A percentile compares a stretch with the other conserved stretches of the same genome.
Conservation (phyloP, 768 basidiomycete species). For the Tricholoma saponaceum region DNA sequence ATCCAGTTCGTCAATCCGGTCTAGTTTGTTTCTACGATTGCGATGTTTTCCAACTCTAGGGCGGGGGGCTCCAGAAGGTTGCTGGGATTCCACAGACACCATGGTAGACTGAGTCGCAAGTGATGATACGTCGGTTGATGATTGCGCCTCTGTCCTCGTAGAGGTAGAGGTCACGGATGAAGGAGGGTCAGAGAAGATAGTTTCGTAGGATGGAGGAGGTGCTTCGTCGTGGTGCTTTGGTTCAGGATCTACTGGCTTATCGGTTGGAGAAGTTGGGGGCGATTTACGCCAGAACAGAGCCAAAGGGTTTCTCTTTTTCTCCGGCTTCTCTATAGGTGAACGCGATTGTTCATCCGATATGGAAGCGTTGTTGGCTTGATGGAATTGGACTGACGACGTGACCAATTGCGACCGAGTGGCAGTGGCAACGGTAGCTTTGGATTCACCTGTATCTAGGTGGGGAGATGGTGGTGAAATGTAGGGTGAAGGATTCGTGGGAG, state of each 20-base stretch:
- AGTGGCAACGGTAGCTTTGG: conserved; percentile 14
- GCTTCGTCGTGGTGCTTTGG: conserved; percentile 8
- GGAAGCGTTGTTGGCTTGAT: conserved; percentile 6
- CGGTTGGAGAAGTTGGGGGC: conserved; percentile 10
- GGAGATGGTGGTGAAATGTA: conserved; percentile 8
- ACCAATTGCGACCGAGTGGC: conserved; percentile 10
- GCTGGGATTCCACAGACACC: conserved; percentile 17
- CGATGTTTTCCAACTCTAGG: conserved; percentile 13
- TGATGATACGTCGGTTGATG: conserved; percentile 14
- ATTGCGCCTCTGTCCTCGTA: conserved; percentile 13
- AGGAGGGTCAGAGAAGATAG: conserved; percentile 10
- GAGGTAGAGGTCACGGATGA: conserved; percentile 8
- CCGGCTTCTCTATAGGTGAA: conserved; percentile 3
- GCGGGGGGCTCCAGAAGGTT: conserved; percentile 11
- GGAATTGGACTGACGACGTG: conserved; percentile 11
- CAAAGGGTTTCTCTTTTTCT: conserved; percentile 14
- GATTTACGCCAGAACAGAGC: conserved; percentile 18
- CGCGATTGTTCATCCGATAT: conserved; percentile 5
- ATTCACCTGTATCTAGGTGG: not conserved
- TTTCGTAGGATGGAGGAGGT: conserved; percentile 4
- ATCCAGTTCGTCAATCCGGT: conserved; percentile 76
- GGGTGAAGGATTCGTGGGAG: conserved; percentile 8
- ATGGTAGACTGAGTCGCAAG: conserved; percentile 20
- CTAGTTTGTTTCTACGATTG: conserved; percentile 36
- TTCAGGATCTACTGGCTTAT: conserved; percentile 5